Conservation (phyloP, 352 stramenopile genomes). For the Phytopythium delawarense region DNA sequence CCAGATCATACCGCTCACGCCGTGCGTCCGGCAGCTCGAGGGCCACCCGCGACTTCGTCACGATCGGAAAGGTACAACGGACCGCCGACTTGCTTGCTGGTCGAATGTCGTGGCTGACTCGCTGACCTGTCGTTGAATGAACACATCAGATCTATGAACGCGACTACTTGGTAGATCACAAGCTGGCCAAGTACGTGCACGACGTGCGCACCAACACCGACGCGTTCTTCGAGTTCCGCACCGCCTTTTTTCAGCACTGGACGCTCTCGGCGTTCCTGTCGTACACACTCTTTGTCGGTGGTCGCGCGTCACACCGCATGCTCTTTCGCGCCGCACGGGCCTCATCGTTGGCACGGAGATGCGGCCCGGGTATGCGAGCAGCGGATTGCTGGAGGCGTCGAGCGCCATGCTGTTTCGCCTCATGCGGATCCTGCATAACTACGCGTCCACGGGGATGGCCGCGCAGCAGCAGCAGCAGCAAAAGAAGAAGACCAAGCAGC, state of each 20-base stretch:
- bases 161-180: slow-evolving; percentile 61
- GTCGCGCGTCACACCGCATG: slow-evolving; percentile 79
- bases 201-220: slow-evolving; percentile 67
- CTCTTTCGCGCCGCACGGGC: slow-evolving; percentile 78
- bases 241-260: slow-evolving; percentile 85
- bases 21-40: slow-evolving; percentile 83
- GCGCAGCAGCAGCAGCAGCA: slow-evolving; percentile 28
- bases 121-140: background rate
- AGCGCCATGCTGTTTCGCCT: slow-evolving; percentile 88
- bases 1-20: slow-evolving; percentile 91
- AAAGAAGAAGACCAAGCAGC: slow-evolving; percentile 16
- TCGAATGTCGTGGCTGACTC: background rate
- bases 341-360: slow-evolving; percentile 82
- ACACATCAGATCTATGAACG: slow-evolving; percentile 60
- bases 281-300: slow-evolving; percentile 81
- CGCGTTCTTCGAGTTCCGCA: slow-evolving; percentile 83
- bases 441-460: slow-evolving; percentile 10
- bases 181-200: slow-evolving; percentile 83
- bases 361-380: slow-evolving; percentile 79
- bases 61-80: slow-evolving; percentile 49
- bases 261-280: slow-evolving; percentile 83
- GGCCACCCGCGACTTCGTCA: slow-evolving; percentile 84
- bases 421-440: slow-evolving; percentile 86
- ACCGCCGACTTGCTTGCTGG: slow-evolving; percentile 12
- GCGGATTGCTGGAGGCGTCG: slow-evolving; percentile 73